These are phyloP conservation scores for Verbena officinalis DNA, from an alignment of 257 asterid species.

Conservation along the genomic window DNA sequence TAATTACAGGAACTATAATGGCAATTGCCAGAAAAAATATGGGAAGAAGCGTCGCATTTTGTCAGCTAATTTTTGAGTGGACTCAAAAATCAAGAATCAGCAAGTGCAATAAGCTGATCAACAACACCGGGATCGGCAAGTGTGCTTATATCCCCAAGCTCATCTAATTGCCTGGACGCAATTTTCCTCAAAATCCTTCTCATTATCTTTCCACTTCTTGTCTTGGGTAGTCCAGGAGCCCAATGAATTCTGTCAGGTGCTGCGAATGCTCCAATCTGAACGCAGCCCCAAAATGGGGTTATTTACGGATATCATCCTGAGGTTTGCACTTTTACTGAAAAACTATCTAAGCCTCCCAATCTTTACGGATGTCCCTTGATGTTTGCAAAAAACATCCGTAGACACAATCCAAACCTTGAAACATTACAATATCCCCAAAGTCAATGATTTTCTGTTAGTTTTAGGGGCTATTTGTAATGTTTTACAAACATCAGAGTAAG, in stretches of 20 bases:
- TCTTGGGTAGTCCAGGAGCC: slow-evolving; percentile 99
- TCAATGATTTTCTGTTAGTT: too few species aligned
- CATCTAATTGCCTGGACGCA: slow-evolving; percentile 88
- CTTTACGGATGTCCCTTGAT: too few species aligned
- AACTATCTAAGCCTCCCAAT: too few species aligned
- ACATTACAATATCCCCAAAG: too few species aligned
- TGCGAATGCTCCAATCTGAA: slow-evolving; percentile 96
- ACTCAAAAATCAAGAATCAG: slow-evolving; percentile 47
- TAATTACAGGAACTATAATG: background rate
- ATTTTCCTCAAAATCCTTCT: slow-evolving; percentile 90
- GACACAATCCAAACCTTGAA: too few species aligned
- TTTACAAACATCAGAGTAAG: too few species aligned
- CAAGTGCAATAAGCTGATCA: slow-evolving; percentile 82
- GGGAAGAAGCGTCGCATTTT: background rate
- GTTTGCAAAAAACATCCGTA: too few species aligned
- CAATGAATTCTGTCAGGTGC: slow-evolving; percentile 93
- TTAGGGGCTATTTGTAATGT: too few species aligned
- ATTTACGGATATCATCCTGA: too few species aligned
- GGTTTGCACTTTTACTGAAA: too few species aligned
- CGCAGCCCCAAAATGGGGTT: too few species aligned
- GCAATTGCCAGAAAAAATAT: background rate
- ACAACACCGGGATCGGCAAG: slow-evolving; percentile 95
- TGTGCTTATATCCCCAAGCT: slow-evolving; percentile 95
- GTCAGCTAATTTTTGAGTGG: background rate
- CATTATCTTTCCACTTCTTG: slow-evolving; percentile 99